Conservation (phyloP, 371 early-diverging fungal genomes). For the Mucor velutinosus region DNA sequence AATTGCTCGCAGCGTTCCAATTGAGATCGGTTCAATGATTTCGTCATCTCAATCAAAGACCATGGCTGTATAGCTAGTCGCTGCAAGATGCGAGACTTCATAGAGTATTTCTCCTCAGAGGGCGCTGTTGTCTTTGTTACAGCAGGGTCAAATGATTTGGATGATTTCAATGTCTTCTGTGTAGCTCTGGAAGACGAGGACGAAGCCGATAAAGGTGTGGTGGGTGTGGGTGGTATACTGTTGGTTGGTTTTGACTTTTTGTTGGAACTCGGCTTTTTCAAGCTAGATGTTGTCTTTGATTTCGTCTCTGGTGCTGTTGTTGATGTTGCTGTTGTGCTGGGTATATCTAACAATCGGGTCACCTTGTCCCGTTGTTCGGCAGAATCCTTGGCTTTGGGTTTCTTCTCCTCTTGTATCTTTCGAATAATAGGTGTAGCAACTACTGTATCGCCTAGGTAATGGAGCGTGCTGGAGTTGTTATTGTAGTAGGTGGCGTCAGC, state of each 20-base stretch:
- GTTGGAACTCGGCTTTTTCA: neutral
- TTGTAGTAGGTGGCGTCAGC: conserved; percentile 12
- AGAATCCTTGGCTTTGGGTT: neutral
- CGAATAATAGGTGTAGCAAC: neutral
- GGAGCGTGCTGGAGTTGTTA: conserved; percentile 12
- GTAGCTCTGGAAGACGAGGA: neutral
- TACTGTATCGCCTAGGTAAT: conserved; percentile 9
- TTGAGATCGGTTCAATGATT: conserved; percentile 9
- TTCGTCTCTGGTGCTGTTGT: neutral
- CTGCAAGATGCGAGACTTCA: conserved; percentile 7
- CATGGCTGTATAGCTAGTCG: conserved; percentile 13
- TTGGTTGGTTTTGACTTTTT: neutral
- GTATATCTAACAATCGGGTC: conserved; percentile 15
- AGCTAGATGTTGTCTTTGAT: neutral
- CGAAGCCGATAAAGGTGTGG: neutral
- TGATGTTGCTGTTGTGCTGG: conserved; percentile 1
- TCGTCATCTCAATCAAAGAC: conserved; percentile 3
- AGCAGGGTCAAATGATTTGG: neutral
- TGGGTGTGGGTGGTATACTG: conserved; percentile 2
- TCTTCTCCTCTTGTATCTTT: neutral
- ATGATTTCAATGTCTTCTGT: neutral
- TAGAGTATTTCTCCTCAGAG: neutral
- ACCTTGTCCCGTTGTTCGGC: neutral
- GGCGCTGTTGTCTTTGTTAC: neutral
- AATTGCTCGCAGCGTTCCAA: conserved; percentile 8